Evolutionary conservation across 768 basidiomycete species (phyloP), one percentile per base, ranked within the genome.

Genomic region (Boletus rubroflammeus): DNA sequence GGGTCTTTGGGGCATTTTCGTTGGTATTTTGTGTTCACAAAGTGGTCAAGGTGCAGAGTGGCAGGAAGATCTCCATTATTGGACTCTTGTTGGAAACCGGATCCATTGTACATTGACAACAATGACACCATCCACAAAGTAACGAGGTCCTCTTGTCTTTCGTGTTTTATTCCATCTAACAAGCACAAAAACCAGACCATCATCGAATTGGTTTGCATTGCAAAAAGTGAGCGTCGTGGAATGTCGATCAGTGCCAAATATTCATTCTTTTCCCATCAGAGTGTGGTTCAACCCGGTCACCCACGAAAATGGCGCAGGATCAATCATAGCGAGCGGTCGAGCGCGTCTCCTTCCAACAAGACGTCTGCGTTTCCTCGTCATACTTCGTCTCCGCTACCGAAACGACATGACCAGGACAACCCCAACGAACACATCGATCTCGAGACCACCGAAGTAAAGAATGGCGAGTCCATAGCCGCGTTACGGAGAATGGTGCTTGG

Each of bases 401-500:
- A 40, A 40, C 26, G 46, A 13, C 48, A 31, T 3, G 39, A 42
- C 10, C 32, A 44, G 0, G 51, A 32, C 11, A 8, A 7, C 31
- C 19, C 48, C 26, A 50, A 59, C 2, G 57, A 59, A 19, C 42
- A 52, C n/a, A 17, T 62, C 19, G 64, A 64, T 52, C 50, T 59
- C 45, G 54, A 67, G 21, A 55, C 58, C 29, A 29, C 60, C 29
- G 73, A 73, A 47, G 38, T 63, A 6, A 75, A 76, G 62, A 79
- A 77, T 48, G 78, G 79, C 29, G 81, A 83, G 64, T 80, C 80
- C 15, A 38, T 80, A 17, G 58, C 71, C 14, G 56, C 59, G 2
- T 65, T 87, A 25, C 77, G 78, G 42, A 73, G 69, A 47, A 84
- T 86, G 82, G 75, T 84, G 4, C 63, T 73, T 6, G 85, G 82